Evolutionary conservation across 345 rosid genomes (phyloP).

Genomic region (Hibiscus tridactylites): DNA sequence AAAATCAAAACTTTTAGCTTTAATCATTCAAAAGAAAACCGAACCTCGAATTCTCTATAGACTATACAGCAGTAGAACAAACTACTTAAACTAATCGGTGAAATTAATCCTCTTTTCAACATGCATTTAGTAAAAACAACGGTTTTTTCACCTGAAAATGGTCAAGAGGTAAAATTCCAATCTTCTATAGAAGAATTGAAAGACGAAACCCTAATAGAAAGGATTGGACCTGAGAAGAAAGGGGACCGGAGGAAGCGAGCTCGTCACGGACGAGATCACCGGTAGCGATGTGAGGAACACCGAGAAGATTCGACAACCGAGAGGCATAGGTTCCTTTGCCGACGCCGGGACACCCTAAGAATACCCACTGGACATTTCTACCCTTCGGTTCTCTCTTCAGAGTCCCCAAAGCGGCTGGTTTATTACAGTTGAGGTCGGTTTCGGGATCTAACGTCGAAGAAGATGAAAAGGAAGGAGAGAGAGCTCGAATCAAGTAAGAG

Average conservation of each 20-base stretch:
- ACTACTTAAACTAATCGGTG: neutral
- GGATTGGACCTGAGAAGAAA: constrained; percentile 56
- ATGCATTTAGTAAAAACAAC: neutral
- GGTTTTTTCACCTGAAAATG: too few species aligned
- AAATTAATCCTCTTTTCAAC: neutral
- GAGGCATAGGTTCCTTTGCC: constrained; percentile 98
- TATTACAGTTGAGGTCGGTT: constrained; percentile 20
- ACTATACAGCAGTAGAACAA: neutral
- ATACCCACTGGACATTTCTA: constrained; percentile 78
- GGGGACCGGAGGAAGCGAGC: constrained; percentile 67
- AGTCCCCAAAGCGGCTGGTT: constrained; percentile 17
- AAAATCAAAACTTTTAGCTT: neutral
- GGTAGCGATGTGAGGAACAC: constrained; percentile 92
- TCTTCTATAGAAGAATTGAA: neutral
- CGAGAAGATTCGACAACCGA: constrained; percentile 67
- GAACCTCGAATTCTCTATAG: neutral
- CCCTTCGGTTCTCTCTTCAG: constrained; percentile 25
- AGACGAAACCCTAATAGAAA: neutral
- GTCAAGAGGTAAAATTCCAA: neutral
- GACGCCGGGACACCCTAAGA: constrained; percentile 95
- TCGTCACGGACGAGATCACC: constrained; percentile 98
- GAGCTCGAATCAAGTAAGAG: constrained; percentile 17
- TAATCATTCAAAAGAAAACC: neutral
- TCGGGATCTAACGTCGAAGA: constrained; percentile 30
- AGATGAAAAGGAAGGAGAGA: constrained; percentile 1